Evolutionary conservation across 2,329 filamentous ascomycete genomes (phyloP), one percentile per base, ranked within the genome.

Genomic region (Trichoderma koningiopsis): DNA sequence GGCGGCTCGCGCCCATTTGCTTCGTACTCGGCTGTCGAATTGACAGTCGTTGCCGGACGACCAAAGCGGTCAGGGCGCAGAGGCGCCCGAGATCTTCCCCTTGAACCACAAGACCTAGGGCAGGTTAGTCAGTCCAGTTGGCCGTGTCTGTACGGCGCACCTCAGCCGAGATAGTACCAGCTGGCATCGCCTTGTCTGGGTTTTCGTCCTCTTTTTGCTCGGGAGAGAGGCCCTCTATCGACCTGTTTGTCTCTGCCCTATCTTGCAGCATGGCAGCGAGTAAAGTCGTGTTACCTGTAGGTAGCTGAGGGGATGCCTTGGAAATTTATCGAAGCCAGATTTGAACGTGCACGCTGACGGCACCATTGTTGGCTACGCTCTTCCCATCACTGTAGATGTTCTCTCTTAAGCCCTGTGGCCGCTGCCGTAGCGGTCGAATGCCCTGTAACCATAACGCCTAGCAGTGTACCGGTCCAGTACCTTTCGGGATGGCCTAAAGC

Each of bases 81-180:
- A 69, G 62, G 64, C 69, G 69, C 69, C 69, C 69, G 68, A 70
- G 69, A 70, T 70, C 69, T 70, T 67, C 62, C 63, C 56, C 56
- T 58, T 59, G 62, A 58, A 52, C 64, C 62, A 67, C 64, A 67
- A 67, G 64, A 67, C 61, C 61, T 64, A 53, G 47, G 47, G 43
- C 61, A 35, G 55, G 35, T 35, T 27, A 29, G 49, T 43, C 49
- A 56, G 61, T 64, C 40, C 52, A 56, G 61, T 64, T 55, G 40
- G 61, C 24, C 53, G 27, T 35, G 27, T 64, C 61, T 62, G 40
- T 62, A 62, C 40, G 59, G 43, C 59, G 40, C 61, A 64, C 61
- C 61, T 64, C 49, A 62, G 61, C 35, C 61, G 33, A 43, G 29
- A 16, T 27, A 52, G 31, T 31, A 31, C 61, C 27, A 56, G 53